Percentiles rank a stretch among this genome's conserved stretches.
Conservation (phyloP, 495 filamentous ascomycete species). For the Saxispiralis lemnorum region DNA sequence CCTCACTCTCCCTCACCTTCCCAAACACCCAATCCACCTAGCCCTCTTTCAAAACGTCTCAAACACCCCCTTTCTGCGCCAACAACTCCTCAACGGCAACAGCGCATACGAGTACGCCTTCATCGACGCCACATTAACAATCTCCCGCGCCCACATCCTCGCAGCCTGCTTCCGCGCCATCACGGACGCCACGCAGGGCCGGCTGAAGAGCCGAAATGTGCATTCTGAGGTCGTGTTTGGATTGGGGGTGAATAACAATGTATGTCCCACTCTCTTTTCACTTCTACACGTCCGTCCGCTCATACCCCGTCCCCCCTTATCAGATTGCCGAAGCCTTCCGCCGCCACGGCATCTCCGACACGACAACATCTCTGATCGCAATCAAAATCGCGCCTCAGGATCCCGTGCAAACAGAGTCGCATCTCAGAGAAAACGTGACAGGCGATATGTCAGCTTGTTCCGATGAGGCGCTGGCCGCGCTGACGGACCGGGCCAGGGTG, state of each 20-base stretch:
- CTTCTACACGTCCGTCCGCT: conserved; percentile 3
- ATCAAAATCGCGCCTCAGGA: conserved; percentile 43
- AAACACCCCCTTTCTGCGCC: conserved; percentile 58
- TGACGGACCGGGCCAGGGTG: conserved; percentile 51
- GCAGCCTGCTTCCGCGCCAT: conserved; percentile 65
- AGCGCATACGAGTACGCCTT: conserved; percentile 80
- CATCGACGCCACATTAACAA: conserved; percentile 61
- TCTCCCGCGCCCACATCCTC: conserved; percentile 53
- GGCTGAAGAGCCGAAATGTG: conserved; percentile 65
- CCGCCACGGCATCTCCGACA: conserved; percentile 59
- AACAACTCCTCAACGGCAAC: conserved; percentile 68
- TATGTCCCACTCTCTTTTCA: conserved; percentile 21
- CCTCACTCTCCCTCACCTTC: conserved; percentile 52
- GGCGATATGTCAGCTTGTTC: conserved; percentile 45
- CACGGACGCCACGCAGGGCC: conserved; percentile 41
- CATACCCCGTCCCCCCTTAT: no score
- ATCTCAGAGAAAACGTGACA: conserved; percentile 43
- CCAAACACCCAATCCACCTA: conserved; percentile 46
- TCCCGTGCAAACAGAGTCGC: conserved; percentile 35
- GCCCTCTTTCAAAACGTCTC: conserved; percentile 56
- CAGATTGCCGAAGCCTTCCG: conserved; percentile 86
- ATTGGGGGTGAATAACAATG: conserved; percentile 73
- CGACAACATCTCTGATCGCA: conserved; percentile 50
- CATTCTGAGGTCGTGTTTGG: conserved; percentile 85
- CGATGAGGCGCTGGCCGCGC: conserved; percentile 37